A percentile compares a stretch with the other conserved stretches of the same genome.
Conservation (phyloP, 2,329 filamentous ascomycete genomes). For the Fusarium tjaetaba region DNA sequence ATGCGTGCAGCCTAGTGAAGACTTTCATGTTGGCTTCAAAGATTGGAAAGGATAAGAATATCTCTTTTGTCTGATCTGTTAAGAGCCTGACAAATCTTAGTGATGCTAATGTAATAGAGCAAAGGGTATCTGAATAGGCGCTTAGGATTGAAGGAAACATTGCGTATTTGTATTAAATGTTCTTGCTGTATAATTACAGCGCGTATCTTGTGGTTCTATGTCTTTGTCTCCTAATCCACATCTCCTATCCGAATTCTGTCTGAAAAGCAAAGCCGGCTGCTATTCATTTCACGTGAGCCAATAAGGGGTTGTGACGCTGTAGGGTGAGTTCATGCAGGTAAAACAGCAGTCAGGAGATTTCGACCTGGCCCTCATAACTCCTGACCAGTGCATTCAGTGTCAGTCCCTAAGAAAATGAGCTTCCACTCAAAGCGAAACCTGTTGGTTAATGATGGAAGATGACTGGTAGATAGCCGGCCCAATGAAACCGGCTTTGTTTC, state of each 20-base stretch:
- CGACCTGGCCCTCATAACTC: background rate
- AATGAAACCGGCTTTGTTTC: background rate
- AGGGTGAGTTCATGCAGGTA: background rate
- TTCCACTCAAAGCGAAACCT: background rate
- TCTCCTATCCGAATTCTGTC: too few species aligned
- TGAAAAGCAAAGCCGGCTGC: background rate
- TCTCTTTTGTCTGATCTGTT: background rate
- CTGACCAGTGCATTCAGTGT: background rate
- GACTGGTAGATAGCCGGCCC: background rate
- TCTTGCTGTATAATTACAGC: background rate
- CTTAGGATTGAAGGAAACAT: background rate
- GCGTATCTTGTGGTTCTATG: background rate
- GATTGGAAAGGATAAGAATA: background rate
- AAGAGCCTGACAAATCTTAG: background rate
- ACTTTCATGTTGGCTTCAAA: conserved; percentile 4
- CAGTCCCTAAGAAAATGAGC: background rate
- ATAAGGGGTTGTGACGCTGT: background rate
- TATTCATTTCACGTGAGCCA: conserved; percentile 5
- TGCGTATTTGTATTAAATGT: conserved; percentile 8
- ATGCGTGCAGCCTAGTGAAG: background rate
- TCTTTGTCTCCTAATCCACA: background rate
- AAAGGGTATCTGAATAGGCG: background rate
- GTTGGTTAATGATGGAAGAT: rapidly evolving
- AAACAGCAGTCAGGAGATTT: background rate
- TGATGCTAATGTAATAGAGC: background rate